Base-by-base conservation (phyloP, 1,284 basidiomycete species). In the Inonotus hispidus region DNA sequence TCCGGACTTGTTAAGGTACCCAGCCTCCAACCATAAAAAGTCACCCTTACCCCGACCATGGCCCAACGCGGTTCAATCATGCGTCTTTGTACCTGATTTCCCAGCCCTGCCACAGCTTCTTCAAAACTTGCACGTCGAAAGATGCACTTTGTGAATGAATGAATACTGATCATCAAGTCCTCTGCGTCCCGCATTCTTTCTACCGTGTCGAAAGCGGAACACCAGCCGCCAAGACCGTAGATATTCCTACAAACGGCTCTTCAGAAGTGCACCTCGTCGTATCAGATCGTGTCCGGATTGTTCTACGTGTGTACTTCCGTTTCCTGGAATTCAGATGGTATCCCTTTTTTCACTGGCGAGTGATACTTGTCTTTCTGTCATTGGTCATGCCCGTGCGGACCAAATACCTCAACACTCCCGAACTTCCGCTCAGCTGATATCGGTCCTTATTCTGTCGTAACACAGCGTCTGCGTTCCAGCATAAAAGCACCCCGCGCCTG, bases 21-120 rank as follows among this genome's bases (percentile, higher is more conserved):
- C 8, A 32, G 8, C 32, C 32, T 32, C 8, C 41, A n/a, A 13
- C 13, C 1, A 16, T n/a, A 39, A 19, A 43, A 43, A 43, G 19
- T 16, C 16, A 43, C 16, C n/a, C 2, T 16, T n/a, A 6, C 23
- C 47, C 4, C n/a, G 47, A 49, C n/a, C 14, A 35, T 32, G 32
- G 8, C 32, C 32, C 32, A 32, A 32, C 8, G 32, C 32, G 32
- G 32, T 32, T 32, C 32, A 3, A 32, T 3, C 32, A 8, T 32
- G 32, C 50, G 25, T 16, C n/a, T 27, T 52, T 27, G 50, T 52
- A 19, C 50, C 50, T 52, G 50, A 45, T 56, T 56, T 56, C 55
- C 23, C 55, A 56, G 10, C 55, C 19, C 23, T 35, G 55, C 41
- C 21, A 56, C 29, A 25, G 5, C 55, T 56, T 56, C 55, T 19